These are phyloP conservation scores for Aspergillus sp. DNA, from an alignment of 2,329 filamentous ascomycete species.

Conservation along the genomic window DNA sequence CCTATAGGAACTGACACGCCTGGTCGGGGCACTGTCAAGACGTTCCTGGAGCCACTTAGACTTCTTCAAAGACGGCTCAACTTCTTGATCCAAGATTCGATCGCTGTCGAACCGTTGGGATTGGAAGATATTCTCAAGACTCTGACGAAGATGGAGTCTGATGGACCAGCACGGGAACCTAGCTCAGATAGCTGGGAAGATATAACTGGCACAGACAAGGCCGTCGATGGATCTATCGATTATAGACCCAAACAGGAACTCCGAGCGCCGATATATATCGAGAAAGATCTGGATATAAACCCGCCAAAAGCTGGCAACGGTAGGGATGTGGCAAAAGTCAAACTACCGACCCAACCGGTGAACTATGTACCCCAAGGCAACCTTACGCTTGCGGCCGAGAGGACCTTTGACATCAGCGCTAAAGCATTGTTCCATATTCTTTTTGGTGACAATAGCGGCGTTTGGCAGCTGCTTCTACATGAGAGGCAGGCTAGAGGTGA, in stretches of 20 bases:
- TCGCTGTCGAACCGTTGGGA: slow-evolving; percentile 61
- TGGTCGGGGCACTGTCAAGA: slow-evolving; percentile 77
- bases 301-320: slow-evolving; percentile 25
- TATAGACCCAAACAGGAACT: slow-evolving; percentile 44
- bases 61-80: slow-evolving; percentile 79
- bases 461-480: slow-evolving; percentile 86
- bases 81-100: slow-evolving; percentile 72
- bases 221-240: slow-evolving; percentile 36
- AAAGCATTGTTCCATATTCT: slow-evolving; percentile 94
- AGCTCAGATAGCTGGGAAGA: slow-evolving; percentile 92
- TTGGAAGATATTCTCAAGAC: slow-evolving; percentile 64
- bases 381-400: slow-evolving; percentile 66
- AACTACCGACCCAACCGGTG: slow-evolving; percentile 72
- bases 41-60: slow-evolving; percentile 80
- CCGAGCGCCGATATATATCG: slow-evolving; percentile 54
- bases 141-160: slow-evolving; percentile 67
- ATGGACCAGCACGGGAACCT: slow-evolving; percentile 55
- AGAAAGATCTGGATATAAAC: slow-evolving; percentile 52
- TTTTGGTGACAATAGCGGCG: slow-evolving; percentile 91
- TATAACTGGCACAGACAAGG: slow-evolving; percentile 58
- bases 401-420: slow-evolving; percentile 81
- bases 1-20: slow-evolving; percentile 56
- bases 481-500: slow-evolving; percentile 64
- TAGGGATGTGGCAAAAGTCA: slow-evolving; percentile 62
- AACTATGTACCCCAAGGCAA: slow-evolving; percentile 79